Conservation (phyloP, 495 filamentous ascomycete genomes). For the Paragyromitra xinjiangensis region DNA sequence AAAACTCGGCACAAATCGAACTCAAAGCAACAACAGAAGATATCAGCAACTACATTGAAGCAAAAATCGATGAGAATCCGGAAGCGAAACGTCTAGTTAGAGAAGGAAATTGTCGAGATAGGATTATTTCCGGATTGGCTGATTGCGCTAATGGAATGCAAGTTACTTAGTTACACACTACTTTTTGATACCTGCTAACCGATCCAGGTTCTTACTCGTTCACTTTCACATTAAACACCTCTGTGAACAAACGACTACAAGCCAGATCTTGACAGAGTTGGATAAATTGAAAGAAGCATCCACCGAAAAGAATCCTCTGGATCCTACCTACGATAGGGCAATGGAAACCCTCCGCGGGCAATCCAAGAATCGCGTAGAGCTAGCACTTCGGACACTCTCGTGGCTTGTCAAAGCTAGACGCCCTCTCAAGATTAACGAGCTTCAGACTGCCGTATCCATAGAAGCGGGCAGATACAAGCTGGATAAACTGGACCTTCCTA, state of each 20-base stretch:
- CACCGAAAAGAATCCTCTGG: background rate
- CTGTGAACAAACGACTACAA: background rate
- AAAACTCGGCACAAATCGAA: background rate
- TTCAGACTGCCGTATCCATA: background rate
- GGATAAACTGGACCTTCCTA: background rate
- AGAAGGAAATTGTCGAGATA: background rate
- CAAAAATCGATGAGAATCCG: background rate
- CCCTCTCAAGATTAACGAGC: background rate
- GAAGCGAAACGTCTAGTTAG: background rate
- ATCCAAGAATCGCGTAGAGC: background rate
- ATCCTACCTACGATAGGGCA: slow-evolving; percentile 4
- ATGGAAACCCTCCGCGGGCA: background rate
- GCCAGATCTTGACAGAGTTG: background rate
- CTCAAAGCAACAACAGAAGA: background rate
- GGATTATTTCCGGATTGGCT: background rate
- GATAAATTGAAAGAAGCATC: background rate
- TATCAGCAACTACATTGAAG: background rate
- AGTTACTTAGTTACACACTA: background rate
- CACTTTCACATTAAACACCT: background rate
- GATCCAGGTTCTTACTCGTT: background rate
- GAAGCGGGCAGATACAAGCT: background rate
- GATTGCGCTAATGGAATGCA: background rate
- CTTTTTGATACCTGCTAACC: background rate
- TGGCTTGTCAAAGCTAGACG: slow-evolving; percentile 1
- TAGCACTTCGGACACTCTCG: background rate